Evolutionary conservation across 192 early-diverging fungal genomes (phyloP).

Genomic region (Gamsiella multidivaricata): DNA sequence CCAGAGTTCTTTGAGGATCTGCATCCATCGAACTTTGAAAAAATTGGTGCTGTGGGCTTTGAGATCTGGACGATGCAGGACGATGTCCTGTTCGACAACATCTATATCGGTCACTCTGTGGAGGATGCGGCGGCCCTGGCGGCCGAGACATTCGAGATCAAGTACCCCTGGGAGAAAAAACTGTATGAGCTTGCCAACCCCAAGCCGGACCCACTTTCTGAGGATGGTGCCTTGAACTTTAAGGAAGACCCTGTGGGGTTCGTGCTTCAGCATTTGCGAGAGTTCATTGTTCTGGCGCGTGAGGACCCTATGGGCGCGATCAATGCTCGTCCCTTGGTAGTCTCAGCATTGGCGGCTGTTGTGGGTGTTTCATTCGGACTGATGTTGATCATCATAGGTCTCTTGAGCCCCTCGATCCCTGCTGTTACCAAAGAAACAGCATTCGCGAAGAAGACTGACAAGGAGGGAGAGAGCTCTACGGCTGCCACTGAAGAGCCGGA

Average conservation of each 20-base stretch:
- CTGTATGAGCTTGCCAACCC: slow-evolving; percentile 62
- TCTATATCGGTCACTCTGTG: slow-evolving; percentile 83
- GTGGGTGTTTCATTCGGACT: slow-evolving; percentile 38
- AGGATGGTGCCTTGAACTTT: slow-evolving; percentile 13
- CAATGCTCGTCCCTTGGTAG: slow-evolving; percentile 46
- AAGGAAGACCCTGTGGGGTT: slow-evolving; percentile 53
- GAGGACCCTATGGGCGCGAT: slow-evolving; percentile 56
- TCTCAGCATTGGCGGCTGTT: slow-evolving; percentile 38
- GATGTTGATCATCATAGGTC: slow-evolving; percentile 39
- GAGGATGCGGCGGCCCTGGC: slow-evolving; percentile 78
- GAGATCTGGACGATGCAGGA: slow-evolving; percentile 96
- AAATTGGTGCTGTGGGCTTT: slow-evolving; percentile 87
- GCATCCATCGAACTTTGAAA: slow-evolving; percentile 80
- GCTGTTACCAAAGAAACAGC: slow-evolving; percentile 1
- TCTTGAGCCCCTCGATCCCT: slow-evolving; percentile 31
- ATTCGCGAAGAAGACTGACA: slow-evolving; percentile 57
- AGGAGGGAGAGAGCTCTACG: too few relatives aligned
- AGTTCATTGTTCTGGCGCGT: slow-evolving; percentile 47
- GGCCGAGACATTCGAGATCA: slow-evolving; percentile 81
- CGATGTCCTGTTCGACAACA: slow-evolving; percentile 90
- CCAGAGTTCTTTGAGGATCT: slow-evolving; percentile 87
- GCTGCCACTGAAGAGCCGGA: too few relatives aligned
- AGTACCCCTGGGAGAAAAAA: slow-evolving; percentile 75
- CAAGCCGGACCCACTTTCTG: background rate
- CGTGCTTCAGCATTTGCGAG: slow-evolving; percentile 27